Evolutionary conservation across 768 basidiomycete species (phyloP), one percentile per base, ranked within the genome.

Genomic region (Candolleomyces eurysporus): DNA sequence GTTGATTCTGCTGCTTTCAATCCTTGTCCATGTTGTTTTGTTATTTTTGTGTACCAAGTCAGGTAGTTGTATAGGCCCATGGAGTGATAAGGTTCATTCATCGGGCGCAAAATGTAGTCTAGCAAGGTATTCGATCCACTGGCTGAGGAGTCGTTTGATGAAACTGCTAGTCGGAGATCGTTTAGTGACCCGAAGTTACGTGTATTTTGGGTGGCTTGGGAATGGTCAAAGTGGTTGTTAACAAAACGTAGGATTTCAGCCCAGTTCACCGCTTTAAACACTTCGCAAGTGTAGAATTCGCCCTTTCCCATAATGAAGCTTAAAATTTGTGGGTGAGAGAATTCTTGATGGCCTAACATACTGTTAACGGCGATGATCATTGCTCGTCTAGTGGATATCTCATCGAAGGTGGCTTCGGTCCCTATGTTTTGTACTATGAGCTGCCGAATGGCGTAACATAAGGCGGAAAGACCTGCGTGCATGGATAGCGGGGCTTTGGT

Each of bases 241-340:
- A 46, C 39, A 22, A 19, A 46, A 2, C 10, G 3, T 3, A 57
- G n/a, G 21, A 42, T 22, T 19, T 43, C 22, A 2, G 39, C 55
- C 43, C 40, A 46, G 9, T 57, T 57, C 10, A 57, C 8, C 10
- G 40, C 40, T 40, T 57, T 14, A 16, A 43, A 42, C 3, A 8
- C 3, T 26, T 57, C 43, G 5, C 13, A 42, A 16, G 43, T 5
- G 39, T 42, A 42, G 4, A 22, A 9, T 16, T 53, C 52, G 9
- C 71, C 72, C 0, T 67, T 61, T 0, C 69, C 72, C 0, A 72
- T 56, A 0, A 73, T 19, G 39, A 72, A 72, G 19, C 69, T 71
- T 66, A 71, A 65, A 0, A 74, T 69, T 32, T 73, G 72, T 3
- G 68, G 70, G 10, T 71, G 69, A 0, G 73, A 75, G 0, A 73